phyloP scores from a whole-genome alignment of 306 rosid species.

The Vigna angularis region DNA sequence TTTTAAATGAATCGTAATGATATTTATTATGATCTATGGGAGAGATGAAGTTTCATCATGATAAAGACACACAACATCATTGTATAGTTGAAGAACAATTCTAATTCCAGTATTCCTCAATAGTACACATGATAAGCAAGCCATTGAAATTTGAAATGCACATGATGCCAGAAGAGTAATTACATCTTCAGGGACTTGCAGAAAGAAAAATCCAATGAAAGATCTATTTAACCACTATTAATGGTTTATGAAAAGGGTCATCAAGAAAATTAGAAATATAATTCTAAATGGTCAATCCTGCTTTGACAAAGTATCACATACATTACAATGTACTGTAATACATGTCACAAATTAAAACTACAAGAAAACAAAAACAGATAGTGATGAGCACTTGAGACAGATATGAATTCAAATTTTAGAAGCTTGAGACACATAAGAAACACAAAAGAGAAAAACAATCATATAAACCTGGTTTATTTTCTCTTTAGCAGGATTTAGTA shows the following conservation, averaged over 20 bases:
- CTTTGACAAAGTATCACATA: not conserved
- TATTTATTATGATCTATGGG: not conserved
- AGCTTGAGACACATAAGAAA: slow-evolving; percentile 20
- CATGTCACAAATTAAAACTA: not conserved
- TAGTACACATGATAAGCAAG: not conserved
- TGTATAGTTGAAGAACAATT: not conserved
- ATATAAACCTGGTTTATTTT: not conserved
- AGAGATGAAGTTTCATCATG: slow-evolving; percentile 33
- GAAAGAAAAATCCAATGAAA: slow-evolving; percentile 9
- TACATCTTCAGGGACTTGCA: not conserved
- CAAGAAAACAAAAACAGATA: not conserved
- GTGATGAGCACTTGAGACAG: not conserved
- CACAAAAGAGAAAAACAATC: not conserved
- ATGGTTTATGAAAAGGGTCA: not conserved
- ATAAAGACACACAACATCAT: slow-evolving; percentile 11
- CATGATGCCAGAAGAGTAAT: not conserved
- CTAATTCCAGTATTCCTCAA: not conserved
- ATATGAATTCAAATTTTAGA: slow-evolving; percentile 28
- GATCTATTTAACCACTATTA: slow-evolving; percentile 8
- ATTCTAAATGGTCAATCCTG: not conserved
- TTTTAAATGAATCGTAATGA: not conserved
- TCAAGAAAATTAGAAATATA: slow-evolving; percentile 20
- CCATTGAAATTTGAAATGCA: slow-evolving; percentile 3
- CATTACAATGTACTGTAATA: not conserved
- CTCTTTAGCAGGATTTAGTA: not conserved